Evolutionary conservation across 2,329 filamentous ascomycete genomes (phyloP).

Genomic region (Diplodia seriata): DNA sequence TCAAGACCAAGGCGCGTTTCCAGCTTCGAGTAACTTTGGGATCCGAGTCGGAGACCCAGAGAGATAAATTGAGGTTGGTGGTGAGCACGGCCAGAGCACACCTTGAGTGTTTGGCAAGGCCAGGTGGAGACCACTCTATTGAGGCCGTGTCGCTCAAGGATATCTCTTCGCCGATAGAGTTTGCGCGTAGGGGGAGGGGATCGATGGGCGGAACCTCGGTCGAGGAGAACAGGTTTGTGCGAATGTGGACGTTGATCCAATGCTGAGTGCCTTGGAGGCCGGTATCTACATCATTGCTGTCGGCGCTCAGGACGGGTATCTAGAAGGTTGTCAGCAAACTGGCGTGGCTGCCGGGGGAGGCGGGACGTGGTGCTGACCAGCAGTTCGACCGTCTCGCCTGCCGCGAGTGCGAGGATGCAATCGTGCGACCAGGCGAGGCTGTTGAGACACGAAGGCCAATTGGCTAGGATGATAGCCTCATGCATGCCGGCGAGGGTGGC

Average conservation of each 20-base stretch:
- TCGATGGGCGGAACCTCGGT: constrained; percentile 56
- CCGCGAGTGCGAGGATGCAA: constrained; percentile 63
- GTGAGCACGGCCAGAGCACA: constrained; percentile 64
- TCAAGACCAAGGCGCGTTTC: constrained; percentile 61
- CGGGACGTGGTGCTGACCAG: constrained; percentile 47
- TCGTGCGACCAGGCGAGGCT: constrained; percentile 67
- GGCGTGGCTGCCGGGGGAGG: constrained; percentile 16
- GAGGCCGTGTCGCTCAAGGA: constrained; percentile 59
- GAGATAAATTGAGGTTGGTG: constrained; percentile 61
- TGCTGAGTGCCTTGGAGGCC: constrained; percentile 37
- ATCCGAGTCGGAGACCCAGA: constrained; percentile 61
- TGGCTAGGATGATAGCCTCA: constrained; percentile 45
- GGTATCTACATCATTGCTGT: constrained; percentile 42
- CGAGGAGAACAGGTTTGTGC: constrained; percentile 59
- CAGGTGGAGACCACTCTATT: constrained; percentile 64
- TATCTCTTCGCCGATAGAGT: constrained; percentile 66
- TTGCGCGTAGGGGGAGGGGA: constrained; percentile 55
- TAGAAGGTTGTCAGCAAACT: constrained; percentile 36
- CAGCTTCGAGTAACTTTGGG: constrained; percentile 54
- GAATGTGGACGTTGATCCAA: constrained; percentile 52
- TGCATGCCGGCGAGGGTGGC: constrained; percentile 39
- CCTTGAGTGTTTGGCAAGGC: constrained; percentile 61
- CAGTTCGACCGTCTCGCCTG: constrained; percentile 62
- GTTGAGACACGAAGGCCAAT: constrained; percentile 60
- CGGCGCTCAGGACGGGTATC: constrained; percentile 44